Evolutionary conservation across 768 basidiomycete genomes (phyloP).

Genomic region (Crucibulum laeve): DNA sequence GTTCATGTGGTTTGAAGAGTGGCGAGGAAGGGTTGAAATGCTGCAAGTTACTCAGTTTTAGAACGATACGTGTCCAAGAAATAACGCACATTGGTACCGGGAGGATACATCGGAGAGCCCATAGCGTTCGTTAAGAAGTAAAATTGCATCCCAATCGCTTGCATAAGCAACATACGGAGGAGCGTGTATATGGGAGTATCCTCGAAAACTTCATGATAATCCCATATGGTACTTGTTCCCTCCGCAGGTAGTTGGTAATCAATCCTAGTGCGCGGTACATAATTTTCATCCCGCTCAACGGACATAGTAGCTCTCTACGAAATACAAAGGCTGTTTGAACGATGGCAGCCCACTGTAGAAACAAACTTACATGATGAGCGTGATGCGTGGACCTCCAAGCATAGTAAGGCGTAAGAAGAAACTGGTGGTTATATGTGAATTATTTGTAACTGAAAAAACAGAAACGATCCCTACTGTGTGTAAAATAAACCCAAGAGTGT

Average conservation of each 20-base stretch:
- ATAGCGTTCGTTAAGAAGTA: slow-evolving; percentile 33
- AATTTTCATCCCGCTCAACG: slow-evolving; percentile 2
- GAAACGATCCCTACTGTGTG: slow-evolving; percentile 33
- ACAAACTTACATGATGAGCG: slow-evolving; percentile 30
- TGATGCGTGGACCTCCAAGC: slow-evolving; percentile 56
- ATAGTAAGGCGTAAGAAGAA: slow-evolving; percentile 59
- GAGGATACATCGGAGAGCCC: slow-evolving; percentile 31
- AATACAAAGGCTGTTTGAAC: too few relatives aligned
- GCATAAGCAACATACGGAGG: slow-evolving; percentile 34
- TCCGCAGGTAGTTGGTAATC: slow-evolving; percentile 1
- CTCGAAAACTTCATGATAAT: background rate
- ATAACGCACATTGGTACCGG: slow-evolving; percentile 30
- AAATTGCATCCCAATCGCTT: slow-evolving; percentile 34
- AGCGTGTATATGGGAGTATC: slow-evolving; percentile 15
- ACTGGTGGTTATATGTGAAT: slow-evolving; percentile 24
- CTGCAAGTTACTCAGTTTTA: too few relatives aligned
- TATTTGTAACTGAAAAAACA: background rate
- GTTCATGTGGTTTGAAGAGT: slow-evolving; percentile 46
- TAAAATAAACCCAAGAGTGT: slow-evolving; percentile 42
- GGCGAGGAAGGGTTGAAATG: slow-evolving; percentile 47
- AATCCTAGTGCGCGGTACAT: background rate
- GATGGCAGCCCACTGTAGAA: too few relatives aligned
- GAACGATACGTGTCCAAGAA: slow-evolving; percentile 1
- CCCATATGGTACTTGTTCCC: background rate
- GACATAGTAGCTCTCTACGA: slow-evolving; percentile 4